Conservation (phyloP, 2,329 filamentous ascomycete species). For the Aspergillus neoniger region DNA sequence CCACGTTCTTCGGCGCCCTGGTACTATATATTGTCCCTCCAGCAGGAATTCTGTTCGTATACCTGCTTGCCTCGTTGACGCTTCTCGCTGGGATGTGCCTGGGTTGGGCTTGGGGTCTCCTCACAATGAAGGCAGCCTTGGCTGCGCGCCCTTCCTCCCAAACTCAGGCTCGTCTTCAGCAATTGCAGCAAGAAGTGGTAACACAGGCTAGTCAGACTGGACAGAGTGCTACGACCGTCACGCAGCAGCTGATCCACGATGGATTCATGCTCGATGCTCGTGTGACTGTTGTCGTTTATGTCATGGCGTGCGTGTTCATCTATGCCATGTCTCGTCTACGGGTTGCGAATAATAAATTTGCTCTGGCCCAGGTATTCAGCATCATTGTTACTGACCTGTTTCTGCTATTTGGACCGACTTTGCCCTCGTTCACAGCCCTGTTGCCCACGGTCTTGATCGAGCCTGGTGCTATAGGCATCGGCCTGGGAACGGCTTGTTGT, state of each 20-base stretch:
- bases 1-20: slow-evolving; percentile 49
- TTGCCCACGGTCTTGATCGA: slow-evolving; percentile 46
- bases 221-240: slow-evolving; percentile 28
- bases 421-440: slow-evolving; percentile 45
- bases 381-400: slow-evolving; percentile 52
- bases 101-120: slow-evolving; percentile 54
- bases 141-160: slow-evolving; percentile 45
- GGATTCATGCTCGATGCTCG: slow-evolving; percentile 53
- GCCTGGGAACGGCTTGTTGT: slow-evolving; percentile 47
- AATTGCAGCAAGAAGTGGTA: slow-evolving; percentile 36
- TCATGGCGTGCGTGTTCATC: slow-evolving; percentile 48
- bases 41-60: slow-evolving; percentile 49
- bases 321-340: slow-evolving; percentile 50
- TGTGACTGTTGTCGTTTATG: slow-evolving; percentile 40
- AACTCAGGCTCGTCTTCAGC: slow-evolving; percentile 36
- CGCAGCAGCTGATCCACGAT: slow-evolving; percentile 43
- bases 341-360: slow-evolving; percentile 49
- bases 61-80: slow-evolving; percentile 46
- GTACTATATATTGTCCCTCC: slow-evolving; percentile 52
- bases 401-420: slow-evolving; percentile 46
- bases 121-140: slow-evolving; percentile 52
- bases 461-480: slow-evolving; percentile 51
- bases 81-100: slow-evolving; percentile 51
- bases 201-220: slow-evolving; percentile 38
- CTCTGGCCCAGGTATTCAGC: slow-evolving; percentile 49